Conservation (phyloP, 768 basidiomycete species). For the Ramaria rubella region DNA sequence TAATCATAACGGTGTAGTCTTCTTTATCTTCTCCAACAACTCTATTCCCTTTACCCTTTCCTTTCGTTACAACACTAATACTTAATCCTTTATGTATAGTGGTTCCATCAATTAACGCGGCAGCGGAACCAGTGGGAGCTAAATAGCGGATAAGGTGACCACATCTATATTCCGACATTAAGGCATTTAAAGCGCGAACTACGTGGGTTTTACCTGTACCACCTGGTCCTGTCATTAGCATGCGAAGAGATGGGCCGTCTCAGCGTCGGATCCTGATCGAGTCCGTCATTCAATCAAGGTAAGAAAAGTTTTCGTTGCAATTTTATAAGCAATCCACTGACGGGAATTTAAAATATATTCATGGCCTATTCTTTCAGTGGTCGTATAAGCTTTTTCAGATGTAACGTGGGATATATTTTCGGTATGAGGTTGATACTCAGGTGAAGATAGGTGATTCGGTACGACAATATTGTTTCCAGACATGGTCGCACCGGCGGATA, state of each 20-base stretch:
- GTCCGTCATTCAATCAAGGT: background rate
- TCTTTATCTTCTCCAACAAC: background rate
- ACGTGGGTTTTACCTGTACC: conserved; percentile 40
- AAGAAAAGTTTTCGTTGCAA: conserved; percentile 1
- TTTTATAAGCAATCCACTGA: conserved; percentile 15
- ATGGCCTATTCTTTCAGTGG: background rate
- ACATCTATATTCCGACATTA: conserved; percentile 21
- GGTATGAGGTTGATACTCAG: background rate
- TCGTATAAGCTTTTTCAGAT: background rate
- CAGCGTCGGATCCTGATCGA: background rate
- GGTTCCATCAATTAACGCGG: conserved; percentile 31
- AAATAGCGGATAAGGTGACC: conserved; percentile 22
- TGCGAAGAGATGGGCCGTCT: background rate
- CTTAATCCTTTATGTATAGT: conserved; percentile 32
- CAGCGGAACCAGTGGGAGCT: conserved; percentile 35
- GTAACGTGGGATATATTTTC: background rate
- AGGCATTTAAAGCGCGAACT: conserved; percentile 29
- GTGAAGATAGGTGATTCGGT: background rate
- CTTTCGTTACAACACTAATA: conserved; percentile 13
- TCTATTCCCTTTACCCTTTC: background rate
- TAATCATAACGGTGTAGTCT: background rate
- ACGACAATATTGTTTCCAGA: background rate
- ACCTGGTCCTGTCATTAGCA: background rate
- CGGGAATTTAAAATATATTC: conserved; percentile 8
- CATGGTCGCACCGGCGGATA: background rate